Conservation (phyloP, 2,329 filamentous ascomycete species). For the Botrytis hyacinthi region DNA sequence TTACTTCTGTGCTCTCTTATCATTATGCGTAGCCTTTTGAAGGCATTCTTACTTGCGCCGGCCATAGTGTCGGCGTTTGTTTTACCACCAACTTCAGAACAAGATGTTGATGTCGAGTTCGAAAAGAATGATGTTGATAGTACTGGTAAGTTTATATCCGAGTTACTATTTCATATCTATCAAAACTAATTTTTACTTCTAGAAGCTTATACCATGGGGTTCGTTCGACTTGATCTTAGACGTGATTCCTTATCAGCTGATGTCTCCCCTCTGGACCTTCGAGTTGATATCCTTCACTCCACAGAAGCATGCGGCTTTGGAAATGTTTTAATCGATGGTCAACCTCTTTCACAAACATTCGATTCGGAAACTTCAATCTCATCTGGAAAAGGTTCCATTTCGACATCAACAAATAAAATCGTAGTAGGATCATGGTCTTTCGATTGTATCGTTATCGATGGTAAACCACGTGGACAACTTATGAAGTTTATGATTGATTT, state of each 20-base stretch:
- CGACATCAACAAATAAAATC: constrained; percentile 41
- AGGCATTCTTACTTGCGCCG: constrained; percentile 36
- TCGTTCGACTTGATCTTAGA: constrained; percentile 28
- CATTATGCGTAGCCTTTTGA: constrained; percentile 38
- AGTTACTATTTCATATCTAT: no score
- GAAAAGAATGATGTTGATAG: neutral
- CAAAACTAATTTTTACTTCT: neutral
- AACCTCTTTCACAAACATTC: constrained; percentile 42
- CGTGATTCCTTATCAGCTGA: constrained; percentile 30
- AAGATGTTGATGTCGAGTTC: neutral
- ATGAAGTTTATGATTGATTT: constrained; percentile 46
- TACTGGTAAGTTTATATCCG: neutral
- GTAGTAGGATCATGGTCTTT: constrained; percentile 49
- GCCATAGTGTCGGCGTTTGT: constrained; percentile 32
- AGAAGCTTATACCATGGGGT: constrained; percentile 26
- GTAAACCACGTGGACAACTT: constrained; percentile 44
- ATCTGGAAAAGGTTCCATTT: constrained; percentile 44
- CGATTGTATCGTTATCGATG: constrained; percentile 45
- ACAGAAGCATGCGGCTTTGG: constrained; percentile 47
- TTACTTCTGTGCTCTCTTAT: neutral
- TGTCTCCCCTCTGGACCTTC: constrained; percentile 35
- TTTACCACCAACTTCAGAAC: constrained; percentile 22
- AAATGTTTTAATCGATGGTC: constrained; percentile 49
- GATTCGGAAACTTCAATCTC: constrained; percentile 21
- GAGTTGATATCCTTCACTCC: constrained; percentile 48